Percentiles rank a stretch among this genome's conserved stretches.
Conservation (phyloP, 2,329 filamentous ascomycete genomes). For the Chaetomium globosum region DNA sequence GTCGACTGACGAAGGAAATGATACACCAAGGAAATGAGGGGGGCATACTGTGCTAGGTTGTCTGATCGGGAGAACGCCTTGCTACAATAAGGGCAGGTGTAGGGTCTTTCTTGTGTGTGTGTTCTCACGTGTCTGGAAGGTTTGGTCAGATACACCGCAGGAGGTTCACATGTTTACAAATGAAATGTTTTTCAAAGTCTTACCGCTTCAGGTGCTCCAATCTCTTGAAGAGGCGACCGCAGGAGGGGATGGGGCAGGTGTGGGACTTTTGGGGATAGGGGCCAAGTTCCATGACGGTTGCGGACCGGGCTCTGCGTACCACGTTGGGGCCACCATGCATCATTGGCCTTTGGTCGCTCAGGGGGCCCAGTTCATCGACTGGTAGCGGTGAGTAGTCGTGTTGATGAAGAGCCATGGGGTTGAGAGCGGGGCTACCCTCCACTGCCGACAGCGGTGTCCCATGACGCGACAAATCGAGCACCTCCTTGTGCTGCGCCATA, state of each 20-base stretch:
- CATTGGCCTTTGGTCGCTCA: slow-evolving; percentile 66
- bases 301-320: slow-evolving; percentile 86
- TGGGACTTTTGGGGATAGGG: slow-evolving; percentile 98
- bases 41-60: slow-evolving; percentile 91
- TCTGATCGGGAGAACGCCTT: slow-evolving; percentile 98
- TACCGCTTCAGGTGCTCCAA: slow-evolving; percentile 99
- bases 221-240: slow-evolving; percentile 96
- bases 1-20: slow-evolving; percentile 42
- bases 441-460: slow-evolving; percentile 85
- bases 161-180: slow-evolving; percentile 44
- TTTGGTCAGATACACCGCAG: slow-evolving; percentile 51
- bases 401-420: slow-evolving; percentile 67
- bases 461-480: slow-evolving; percentile 82
- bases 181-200: slow-evolving; percentile 52
- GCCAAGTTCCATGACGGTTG: slow-evolving; percentile 93
- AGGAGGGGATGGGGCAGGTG: slow-evolving; percentile 98
- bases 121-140: slow-evolving; percentile 90
- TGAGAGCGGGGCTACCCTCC: slow-evolving; percentile 77
- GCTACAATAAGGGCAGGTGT: slow-evolving; percentile 96
- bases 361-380: slow-evolving; percentile 65
- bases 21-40: slow-evolving; percentile 45
- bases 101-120: slow-evolving; percentile 98
- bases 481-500: slow-evolving; percentile 76
- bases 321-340: slow-evolving; percentile 73
- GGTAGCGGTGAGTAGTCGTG: slow-evolving; percentile 69